Evolutionary conservation across 352 stramenopile species (phyloP).

Genomic region (Phytophthora ohioensis): DNA sequence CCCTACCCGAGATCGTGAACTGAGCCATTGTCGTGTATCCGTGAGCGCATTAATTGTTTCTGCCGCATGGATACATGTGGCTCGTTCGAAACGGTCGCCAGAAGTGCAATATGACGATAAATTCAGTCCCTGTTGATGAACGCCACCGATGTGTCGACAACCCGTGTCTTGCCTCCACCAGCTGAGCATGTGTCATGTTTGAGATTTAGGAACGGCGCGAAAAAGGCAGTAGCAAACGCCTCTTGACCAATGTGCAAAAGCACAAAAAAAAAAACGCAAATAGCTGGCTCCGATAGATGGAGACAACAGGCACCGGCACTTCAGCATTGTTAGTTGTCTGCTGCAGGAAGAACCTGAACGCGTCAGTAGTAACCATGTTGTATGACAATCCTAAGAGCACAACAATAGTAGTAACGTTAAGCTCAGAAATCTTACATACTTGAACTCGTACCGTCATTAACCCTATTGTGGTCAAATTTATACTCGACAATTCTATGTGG

Average conservation of each 20-base stretch:
- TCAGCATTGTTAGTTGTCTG: background rate
- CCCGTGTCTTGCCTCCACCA: background rate
- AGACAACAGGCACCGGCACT: background rate
- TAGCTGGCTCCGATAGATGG: background rate
- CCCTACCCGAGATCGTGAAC: background rate
- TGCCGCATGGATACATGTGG: background rate
- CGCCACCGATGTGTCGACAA: background rate
- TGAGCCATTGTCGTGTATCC: background rate
- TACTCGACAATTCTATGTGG: too few species aligned
- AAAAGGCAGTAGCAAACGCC: too few species aligned
- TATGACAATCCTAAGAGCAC: background rate
- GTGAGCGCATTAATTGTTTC: constrained; percentile 2
- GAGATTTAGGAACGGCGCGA: too few species aligned
- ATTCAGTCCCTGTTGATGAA: background rate
- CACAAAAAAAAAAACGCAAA: too few species aligned
- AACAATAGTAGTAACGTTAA: background rate
- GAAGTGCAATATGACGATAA: background rate
- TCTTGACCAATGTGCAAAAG: too few species aligned
- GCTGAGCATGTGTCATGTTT: background rate
- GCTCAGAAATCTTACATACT: background rate
- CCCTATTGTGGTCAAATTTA: background rate
- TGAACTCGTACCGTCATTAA: background rate
- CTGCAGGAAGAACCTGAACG: background rate
- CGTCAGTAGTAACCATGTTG: background rate
- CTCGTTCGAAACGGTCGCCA: background rate